Base-by-base conservation (phyloP, 1,284 basidiomycete species). In the Pholiota adiposa region DNA sequence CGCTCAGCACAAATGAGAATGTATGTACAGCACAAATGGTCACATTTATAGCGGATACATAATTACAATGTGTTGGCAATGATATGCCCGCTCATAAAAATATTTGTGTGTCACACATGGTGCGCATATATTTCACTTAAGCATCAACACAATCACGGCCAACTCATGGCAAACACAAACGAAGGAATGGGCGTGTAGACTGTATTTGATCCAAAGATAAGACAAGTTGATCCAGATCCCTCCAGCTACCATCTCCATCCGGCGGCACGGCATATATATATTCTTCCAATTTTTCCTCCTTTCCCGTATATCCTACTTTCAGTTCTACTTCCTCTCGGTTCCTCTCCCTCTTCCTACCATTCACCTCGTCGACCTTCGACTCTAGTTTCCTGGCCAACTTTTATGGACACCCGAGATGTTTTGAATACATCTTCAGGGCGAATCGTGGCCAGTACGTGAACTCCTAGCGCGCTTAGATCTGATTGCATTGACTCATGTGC, bases 331-430 rank as follows among this genome's bases (percentile, higher is more conserved):
- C 38, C 23, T 40, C 19, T 18, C 38, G 18, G 16, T 38, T 12
- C 27, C 52, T 29, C 40, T 27, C 52, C 6, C 27, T 7, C 6
- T 7, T 21, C 38, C 12, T 34, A 51, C 16, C 23, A 16, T 21
- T 29, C 46, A 12, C 11, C 25, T 48, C 31, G n/a, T 27, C 34
- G 16, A 19, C 5, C 54, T 18, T 38, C 46, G 3, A 1, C 40
- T 41, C 21, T 16, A 46, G 23, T 31, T 21, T 9, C 33, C 34
- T 29, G 36, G 6, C 51, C 36, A 49, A n/a, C 16, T 56, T 62
- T 48, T 59, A 62, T 62, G 61, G 61, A 59, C 38, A 29, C 54
- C 40, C 48, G 58, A 48, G 57, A 62, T 62, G 57, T 48, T 33
- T 38, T 57, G 48, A 51, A 51, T 34, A 29, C 36, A 48, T 50